phyloP scores from a whole-genome alignment of 2,329 filamentous ascomycete genomes.

The Diaporthe velutina region DNA sequence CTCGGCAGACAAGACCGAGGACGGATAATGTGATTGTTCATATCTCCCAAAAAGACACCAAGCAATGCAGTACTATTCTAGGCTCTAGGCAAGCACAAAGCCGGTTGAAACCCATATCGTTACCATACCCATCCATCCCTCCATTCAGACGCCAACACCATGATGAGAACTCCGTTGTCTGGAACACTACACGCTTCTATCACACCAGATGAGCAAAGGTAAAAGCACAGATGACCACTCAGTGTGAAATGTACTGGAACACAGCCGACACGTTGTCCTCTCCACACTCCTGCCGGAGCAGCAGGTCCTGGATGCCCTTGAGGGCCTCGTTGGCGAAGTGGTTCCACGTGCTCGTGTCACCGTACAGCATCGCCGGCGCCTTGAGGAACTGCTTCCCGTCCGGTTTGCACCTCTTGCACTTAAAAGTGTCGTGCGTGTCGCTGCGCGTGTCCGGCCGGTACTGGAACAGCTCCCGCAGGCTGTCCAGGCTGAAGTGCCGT shows the following conservation, averaged over 20 bases:
- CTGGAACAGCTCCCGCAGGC: constrained; percentile 92
- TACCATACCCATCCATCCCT: neutral
- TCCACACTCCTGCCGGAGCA: constrained; percentile 86
- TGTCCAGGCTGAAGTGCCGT: constrained; percentile 93
- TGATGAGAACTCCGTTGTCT: neutral
- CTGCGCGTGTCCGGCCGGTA: constrained; percentile 87
- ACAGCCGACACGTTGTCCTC: constrained; percentile 90
- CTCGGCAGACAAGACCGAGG: neutral
- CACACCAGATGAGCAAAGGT: neutral
- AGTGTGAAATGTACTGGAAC: constrained; percentile 98
- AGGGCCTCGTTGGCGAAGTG: constrained; percentile 90
- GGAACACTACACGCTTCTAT: neutral
- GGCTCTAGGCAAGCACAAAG: neutral
- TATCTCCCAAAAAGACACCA: constrained; percentile 30
- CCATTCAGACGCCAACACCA: neutral
- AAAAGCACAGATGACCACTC: neutral
- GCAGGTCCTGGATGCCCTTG: constrained; percentile 87
- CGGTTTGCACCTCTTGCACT: constrained; percentile 93
- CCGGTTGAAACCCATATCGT: constrained; percentile 1
- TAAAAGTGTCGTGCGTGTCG: constrained; percentile 98
- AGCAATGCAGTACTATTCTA: constrained; percentile 27
- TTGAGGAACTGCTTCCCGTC: constrained; percentile 91
- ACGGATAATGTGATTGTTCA: constrained; percentile 14
- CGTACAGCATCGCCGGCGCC: constrained; percentile 94
- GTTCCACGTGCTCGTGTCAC: constrained; percentile 99